Base-by-base conservation (phyloP, 2,329 filamentous ascomycete genomes). In the Calycina herbarum region DNA sequence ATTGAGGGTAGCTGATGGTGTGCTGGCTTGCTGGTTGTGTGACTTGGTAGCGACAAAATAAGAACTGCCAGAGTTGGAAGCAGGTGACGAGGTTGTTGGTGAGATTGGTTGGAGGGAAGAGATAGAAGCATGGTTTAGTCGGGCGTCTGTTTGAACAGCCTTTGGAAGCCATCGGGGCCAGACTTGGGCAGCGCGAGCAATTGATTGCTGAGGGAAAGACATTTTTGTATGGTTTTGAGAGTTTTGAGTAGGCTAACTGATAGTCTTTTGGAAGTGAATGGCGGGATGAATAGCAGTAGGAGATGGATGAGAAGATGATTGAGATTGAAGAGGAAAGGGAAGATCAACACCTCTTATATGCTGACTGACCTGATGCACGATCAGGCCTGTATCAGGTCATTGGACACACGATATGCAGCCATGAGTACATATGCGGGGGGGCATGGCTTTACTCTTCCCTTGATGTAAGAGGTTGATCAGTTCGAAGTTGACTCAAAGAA, bases 161-260 rank as follows among this genome's bases (percentile, higher is more conserved):
- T 45, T 58, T 13, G 61, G 61, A 7, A 63, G 61, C 61, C 61
- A 63, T 42, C n/a, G 6, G 20, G 61, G 61, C 61, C 61, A 63
- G 38, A 63, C 61, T 42, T 62, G 61, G n/a, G 61, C 61, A n/a
- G 24, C 61, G 11, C 56, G 61, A 11, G 54, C 45, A 24, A 63
- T 35, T n/a, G 61, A 29, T 29, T 48, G 61, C 24, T 63, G 61
- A 29, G 61, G 29, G 24, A 33, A 24, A 15, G 61, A 59, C 61
- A 63, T 63, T 35, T 42, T 57, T 48, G 51, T 13, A 15, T 51
- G 7, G n/a, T 48, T 45, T 7, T 40, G 40, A 45, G 38, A 27
- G 24, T 51, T 29, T 10, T 35, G 59, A 48, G 59, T 33, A 27
- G 27, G 24, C 35, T 5, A 42, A 17, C 10, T 13, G 24, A 29